These are phyloP conservation scores for Corymbia maculata DNA, from an alignment of 345 rosid species.

Conservation along the genomic window DNA sequence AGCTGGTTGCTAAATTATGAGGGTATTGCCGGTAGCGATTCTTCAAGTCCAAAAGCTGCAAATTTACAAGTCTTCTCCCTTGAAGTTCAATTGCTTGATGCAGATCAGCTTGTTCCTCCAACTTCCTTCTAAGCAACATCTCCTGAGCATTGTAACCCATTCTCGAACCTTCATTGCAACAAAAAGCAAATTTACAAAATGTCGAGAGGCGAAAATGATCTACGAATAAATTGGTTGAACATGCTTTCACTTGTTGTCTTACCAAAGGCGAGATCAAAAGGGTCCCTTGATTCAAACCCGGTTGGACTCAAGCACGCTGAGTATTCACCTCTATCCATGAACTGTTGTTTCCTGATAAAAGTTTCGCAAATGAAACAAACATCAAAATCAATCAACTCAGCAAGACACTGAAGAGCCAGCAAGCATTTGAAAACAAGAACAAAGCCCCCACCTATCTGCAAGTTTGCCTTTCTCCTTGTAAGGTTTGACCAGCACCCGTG, in stretches of 20 bases:
- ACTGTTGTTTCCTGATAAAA: constrained; percentile 41
- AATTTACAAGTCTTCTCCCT: constrained; percentile 40
- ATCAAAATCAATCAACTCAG: not conserved
- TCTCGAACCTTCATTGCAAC: constrained; percentile 22
- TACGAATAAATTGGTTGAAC: not conserved
- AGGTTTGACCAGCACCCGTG: constrained; percentile 70
- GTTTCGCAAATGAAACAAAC: not conserved
- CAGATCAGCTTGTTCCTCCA: constrained; percentile 72
- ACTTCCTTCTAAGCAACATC: constrained; percentile 46
- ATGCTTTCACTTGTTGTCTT: not conserved
- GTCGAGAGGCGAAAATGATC: not conserved
- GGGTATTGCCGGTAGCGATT: constrained; percentile 23
- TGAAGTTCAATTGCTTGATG: constrained; percentile 65
- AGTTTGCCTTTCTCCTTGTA: constrained; percentile 76
- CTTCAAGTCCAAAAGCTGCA: constrained; percentile 44
- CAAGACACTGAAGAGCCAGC: not conserved
- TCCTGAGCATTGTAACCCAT: constrained; percentile 44
- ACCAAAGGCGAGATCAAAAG: constrained; percentile 50
- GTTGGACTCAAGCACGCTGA: constrained; percentile 36
- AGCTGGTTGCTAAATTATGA: constrained; percentile 22
- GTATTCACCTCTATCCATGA: constrained; percentile 51
- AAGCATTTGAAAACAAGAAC: not conserved
- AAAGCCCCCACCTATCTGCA: constrained; percentile 31
- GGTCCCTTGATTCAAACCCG: constrained; percentile 37
- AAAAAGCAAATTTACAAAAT: not conserved